Conservation (phyloP, 2,329 filamentous ascomycete genomes). For the Penicillium sp. region DNA sequence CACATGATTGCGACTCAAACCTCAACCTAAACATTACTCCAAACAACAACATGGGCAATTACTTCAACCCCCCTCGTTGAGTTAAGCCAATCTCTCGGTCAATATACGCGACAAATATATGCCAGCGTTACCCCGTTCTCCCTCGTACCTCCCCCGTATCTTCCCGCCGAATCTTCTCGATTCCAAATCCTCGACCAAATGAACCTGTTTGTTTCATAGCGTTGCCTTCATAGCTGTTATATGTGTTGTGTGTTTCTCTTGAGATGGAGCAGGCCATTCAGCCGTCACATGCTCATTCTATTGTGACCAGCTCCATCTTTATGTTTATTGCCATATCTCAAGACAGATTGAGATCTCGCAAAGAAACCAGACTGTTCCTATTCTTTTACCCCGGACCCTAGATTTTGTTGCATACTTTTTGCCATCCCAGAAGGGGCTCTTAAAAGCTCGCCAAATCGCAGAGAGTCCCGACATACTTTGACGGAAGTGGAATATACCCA, state of each 20-base stretch:
- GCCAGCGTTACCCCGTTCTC: neutral
- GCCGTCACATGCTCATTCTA: neutral
- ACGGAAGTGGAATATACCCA: neutral
- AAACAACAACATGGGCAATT: neutral
- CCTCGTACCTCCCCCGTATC: neutral
- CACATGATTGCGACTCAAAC: neutral
- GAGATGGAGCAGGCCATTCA: neutral
- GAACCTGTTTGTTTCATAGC: neutral
- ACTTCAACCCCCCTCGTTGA: neutral
- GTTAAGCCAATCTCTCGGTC: neutral
- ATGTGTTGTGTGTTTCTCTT: neutral
- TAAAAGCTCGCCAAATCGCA: neutral
- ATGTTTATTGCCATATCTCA: conserved; percentile 3
- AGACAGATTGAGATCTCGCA: conserved; percentile 3
- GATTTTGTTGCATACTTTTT: neutral
- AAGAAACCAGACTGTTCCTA: neutral
- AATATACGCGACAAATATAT: neutral
- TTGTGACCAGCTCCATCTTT: neutral
- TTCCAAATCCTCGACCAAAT: neutral
- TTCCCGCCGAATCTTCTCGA: neutral
- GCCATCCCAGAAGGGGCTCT: neutral
- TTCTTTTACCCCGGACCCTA: neutral
- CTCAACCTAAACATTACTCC: neutral
- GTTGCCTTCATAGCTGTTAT: conserved; percentile 2
- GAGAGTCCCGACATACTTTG: too few species aligned